phyloP scores from a whole-genome alignment of 2,329 filamentous ascomycete species.

The Teratosphaeria epicoccoides region DNA sequence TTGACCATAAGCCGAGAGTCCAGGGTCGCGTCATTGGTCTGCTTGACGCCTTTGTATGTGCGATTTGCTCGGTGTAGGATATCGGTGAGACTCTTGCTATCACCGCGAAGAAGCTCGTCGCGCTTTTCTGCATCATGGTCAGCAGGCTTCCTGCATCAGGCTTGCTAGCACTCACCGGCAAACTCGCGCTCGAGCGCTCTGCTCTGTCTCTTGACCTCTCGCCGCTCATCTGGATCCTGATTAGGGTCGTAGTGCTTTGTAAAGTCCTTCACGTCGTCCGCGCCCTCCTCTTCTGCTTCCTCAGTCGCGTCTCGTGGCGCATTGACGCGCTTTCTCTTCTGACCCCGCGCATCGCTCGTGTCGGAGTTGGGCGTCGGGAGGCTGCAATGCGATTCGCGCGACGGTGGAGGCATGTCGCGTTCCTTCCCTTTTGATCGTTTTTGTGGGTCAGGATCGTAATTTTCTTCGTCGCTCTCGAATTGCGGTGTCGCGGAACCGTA shows the following conservation, averaged over 20 bases:
- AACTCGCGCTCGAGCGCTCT: slow-evolving; percentile 55
- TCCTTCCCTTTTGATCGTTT: slow-evolving; percentile 34
- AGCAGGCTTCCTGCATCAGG: not conserved
- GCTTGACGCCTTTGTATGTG: slow-evolving; percentile 56
- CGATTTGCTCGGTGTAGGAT: slow-evolving; percentile 35
- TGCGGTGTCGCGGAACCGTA: slow-evolving; percentile 10
- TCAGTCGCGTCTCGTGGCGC: slow-evolving; percentile 10
- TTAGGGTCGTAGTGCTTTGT: slow-evolving; percentile 63
- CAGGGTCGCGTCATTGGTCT: slow-evolving; percentile 81
- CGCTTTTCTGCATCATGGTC: slow-evolving; percentile 48
- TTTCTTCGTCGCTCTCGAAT: slow-evolving; percentile 36
- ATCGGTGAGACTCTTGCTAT: slow-evolving; percentile 42
- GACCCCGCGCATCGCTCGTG: slow-evolving; percentile 14
- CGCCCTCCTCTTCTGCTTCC: slow-evolving; percentile 20
- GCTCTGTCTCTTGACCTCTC: slow-evolving; percentile 57
- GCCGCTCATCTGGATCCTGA: slow-evolving; percentile 63
- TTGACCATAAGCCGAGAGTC: slow-evolving; percentile 79
- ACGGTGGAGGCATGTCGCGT: slow-evolving; percentile 26
- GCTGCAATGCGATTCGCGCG: slow-evolving; percentile 7
- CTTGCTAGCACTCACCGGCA: slow-evolving; percentile 37
- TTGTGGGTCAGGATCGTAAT: slow-evolving; percentile 21
- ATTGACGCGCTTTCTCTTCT: slow-evolving; percentile 19
- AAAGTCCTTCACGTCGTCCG: slow-evolving; percentile 23
- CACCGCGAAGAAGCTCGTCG: slow-evolving; percentile 57
- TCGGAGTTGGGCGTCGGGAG: slow-evolving; percentile 32